These are phyloP conservation scores for Pseudocohnilembus persalinus DNA, from an alignment of 169 alveolate genomes.

Conservation along the genomic window DNA sequence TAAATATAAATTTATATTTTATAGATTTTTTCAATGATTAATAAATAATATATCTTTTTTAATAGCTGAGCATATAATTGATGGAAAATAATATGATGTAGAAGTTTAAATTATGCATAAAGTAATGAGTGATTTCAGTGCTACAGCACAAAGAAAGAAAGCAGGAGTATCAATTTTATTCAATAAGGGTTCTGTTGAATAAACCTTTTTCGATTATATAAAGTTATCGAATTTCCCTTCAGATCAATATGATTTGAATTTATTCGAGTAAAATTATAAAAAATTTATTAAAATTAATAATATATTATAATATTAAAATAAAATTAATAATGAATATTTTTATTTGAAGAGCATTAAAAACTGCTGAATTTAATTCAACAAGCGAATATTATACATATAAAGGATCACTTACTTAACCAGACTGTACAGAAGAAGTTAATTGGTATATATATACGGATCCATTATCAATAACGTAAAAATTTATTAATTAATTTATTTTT, in stretches of 20 bases:
- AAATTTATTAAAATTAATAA: too few relatives aligned
- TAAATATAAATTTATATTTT: too few relatives aligned
- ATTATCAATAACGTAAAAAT: too few relatives aligned
- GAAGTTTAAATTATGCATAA: neutral
- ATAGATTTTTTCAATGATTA: too few relatives aligned
- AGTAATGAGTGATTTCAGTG: neutral
- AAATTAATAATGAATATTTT: too few relatives aligned
- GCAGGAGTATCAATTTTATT: neutral
- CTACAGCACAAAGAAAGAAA: neutral
- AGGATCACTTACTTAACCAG: neutral
- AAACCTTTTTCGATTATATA: neutral
- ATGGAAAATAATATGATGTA: neutral
- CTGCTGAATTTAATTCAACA: neutral
- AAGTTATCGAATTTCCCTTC: neutral
- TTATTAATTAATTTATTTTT: too few relatives aligned
- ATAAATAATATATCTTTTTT: too few relatives aligned
- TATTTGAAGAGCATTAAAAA: neutral
- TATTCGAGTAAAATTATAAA: too few relatives aligned
- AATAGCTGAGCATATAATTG: neutral
- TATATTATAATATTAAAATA: too few relatives aligned
- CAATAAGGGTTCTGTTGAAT: neutral
- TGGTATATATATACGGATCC: neutral
- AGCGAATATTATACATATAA: neutral
- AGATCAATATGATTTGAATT: neutral
- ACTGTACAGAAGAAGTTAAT: neutral